Evolutionary conservation across 73 alveolate genomes (phyloP).

Genomic region (Effrenium voratum): DNA sequence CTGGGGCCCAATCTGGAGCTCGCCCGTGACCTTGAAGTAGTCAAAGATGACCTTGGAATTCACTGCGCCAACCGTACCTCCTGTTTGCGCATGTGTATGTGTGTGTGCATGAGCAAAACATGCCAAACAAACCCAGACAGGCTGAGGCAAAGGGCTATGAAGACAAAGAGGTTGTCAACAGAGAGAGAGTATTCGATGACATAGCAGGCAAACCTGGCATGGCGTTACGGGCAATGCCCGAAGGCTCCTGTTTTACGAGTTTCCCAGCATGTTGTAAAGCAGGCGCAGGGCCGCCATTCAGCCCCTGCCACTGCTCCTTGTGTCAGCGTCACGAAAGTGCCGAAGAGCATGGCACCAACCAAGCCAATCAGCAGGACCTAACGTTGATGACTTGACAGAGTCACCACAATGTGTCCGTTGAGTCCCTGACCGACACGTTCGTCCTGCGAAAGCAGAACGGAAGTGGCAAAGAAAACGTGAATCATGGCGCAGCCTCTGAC

Average conservation of each 20-base stretch:
- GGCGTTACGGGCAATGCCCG: not conserved
- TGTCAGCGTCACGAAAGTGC: conserved; percentile 63
- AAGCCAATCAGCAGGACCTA: conserved; percentile 61
- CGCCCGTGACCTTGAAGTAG: conserved; percentile 88
- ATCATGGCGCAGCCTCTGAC: not conserved
- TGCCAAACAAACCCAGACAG: not conserved
- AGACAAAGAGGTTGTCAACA: conserved; percentile 88
- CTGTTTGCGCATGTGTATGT: no score
- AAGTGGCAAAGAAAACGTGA: not conserved
- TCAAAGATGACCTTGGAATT: conserved; percentile 52
- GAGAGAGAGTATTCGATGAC: conserved; percentile 67
- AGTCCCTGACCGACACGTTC: no score
- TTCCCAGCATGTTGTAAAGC: not conserved
- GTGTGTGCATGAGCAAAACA: not conserved
- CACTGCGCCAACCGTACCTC: no score
- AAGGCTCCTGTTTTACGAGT: not conserved
- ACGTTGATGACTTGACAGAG: not conserved
- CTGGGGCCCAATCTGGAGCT: conserved; percentile 39
- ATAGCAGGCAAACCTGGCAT: conserved; percentile 85
- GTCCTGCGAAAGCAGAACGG: not conserved
- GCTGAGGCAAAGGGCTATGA: not conserved
- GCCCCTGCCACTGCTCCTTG: conserved; percentile 77
- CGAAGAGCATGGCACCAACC: conserved; percentile 51
- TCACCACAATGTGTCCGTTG: not conserved
- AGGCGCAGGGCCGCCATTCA: conserved; percentile 56